A percentile compares a stretch with the other conserved stretches of the same genome.
phyloP scores from a whole-genome alignment of 345 rosid species.

The Salix purpurea region DNA sequence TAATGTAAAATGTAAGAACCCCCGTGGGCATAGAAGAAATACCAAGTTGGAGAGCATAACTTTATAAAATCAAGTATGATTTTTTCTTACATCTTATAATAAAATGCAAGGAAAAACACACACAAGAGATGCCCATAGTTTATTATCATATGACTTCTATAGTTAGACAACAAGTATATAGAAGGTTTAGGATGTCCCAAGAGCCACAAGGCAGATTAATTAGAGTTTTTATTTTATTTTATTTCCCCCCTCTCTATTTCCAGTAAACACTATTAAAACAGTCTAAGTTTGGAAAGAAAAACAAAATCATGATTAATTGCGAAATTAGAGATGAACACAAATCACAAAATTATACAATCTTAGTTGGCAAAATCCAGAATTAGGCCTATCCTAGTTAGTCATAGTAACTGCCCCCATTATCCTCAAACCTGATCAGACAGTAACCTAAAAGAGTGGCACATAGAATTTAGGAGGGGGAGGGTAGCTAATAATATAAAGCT shows the following conservation, averaged over 20 bases:
- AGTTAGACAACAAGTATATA: not conserved
- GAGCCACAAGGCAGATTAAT: not conserved
- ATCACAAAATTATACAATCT: not conserved
- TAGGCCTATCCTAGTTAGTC: not conserved
- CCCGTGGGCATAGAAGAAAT: not conserved
- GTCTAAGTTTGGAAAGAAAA: not conserved
- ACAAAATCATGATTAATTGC: no score
- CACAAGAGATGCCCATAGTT: not conserved
- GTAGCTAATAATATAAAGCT: slow-evolving; percentile 24
- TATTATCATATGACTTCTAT: not conserved
- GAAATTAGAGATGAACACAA: not conserved
- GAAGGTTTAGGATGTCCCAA: not conserved
- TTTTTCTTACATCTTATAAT: no score
- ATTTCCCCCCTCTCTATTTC: not conserved
- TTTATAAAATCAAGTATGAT: not conserved
- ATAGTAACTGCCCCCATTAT: not conserved
- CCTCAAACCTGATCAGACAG: not conserved
- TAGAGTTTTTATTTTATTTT: no score
- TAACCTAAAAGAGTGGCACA: not conserved
- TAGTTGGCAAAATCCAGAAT: slow-evolving; percentile 3
- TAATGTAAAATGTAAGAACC: not conserved
- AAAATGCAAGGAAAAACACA: no score
- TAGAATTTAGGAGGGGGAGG: not conserved
- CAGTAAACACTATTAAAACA: not conserved
- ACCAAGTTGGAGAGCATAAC: not conserved